phyloP scores from a whole-genome alignment of 2,329 filamentous ascomycete genomes.

The Cordyceps militaris region DNA sequence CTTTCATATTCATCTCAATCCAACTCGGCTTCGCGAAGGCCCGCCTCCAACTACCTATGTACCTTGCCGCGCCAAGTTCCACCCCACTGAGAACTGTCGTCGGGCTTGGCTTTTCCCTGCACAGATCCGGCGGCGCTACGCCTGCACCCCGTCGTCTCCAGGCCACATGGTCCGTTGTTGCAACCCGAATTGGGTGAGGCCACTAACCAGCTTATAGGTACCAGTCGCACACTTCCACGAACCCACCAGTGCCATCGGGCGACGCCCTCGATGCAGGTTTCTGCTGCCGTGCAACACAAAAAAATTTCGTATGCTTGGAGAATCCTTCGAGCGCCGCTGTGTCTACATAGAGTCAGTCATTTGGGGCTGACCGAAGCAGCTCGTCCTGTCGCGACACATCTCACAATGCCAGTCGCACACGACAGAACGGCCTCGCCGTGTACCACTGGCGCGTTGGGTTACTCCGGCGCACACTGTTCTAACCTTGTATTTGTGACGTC shows the following conservation, averaged over 20 bases:
- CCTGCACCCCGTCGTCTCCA: neutral
- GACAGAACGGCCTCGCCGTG: neutral
- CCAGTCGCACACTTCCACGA: neutral
- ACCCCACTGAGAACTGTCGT: constrained; percentile 3
- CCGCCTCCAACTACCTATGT: neutral
- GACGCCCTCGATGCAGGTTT: neutral
- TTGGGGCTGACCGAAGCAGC: neutral
- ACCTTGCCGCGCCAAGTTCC: neutral
- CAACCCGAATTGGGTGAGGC: neutral
- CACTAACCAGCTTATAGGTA: neutral
- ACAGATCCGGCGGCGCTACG: constrained; percentile 3
- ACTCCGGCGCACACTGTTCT: neutral
- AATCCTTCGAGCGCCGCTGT: neutral
- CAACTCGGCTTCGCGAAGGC: neutral
- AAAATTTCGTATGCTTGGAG: neutral
- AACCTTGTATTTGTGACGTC: neutral
- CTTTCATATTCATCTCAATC: neutral
- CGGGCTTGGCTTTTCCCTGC: constrained; percentile 4
- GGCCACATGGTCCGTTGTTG: neutral
- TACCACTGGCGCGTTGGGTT: neutral
- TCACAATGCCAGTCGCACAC: neutral
- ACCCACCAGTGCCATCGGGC: neutral
- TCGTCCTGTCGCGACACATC: neutral
- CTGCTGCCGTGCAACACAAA: neutral
- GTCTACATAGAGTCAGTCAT: neutral